phyloP scores from a whole-genome alignment of 305 asterid species.

The Fraxinus latifolia region DNA sequence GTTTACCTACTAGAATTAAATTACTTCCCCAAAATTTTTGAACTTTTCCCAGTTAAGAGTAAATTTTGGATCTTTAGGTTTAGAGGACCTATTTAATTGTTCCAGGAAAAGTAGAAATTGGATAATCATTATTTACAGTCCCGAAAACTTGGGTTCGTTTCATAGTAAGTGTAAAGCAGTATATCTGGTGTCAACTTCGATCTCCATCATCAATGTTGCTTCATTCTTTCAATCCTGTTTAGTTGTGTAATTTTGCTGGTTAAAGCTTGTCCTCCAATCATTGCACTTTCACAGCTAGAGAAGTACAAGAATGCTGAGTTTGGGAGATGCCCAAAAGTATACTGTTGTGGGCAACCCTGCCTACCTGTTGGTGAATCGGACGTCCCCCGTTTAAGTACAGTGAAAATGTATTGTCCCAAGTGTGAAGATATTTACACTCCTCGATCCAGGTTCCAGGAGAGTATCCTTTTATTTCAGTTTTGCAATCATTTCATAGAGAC shows the following conservation, averaged over 20 bases:
- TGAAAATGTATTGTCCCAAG: constrained; percentile 57
- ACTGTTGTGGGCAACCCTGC: constrained; percentile 58
- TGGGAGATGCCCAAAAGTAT: constrained; percentile 62
- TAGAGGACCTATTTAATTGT: not conserved
- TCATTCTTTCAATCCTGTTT: not conserved
- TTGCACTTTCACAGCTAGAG: constrained; percentile 41
- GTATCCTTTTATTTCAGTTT: constrained; percentile 42
- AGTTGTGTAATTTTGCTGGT: not conserved
- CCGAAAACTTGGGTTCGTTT: not conserved
- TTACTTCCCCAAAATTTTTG: not conserved
- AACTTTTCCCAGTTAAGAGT: not conserved
- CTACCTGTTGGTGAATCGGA: constrained; percentile 62
- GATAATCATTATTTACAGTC: not conserved
- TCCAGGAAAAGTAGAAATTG: not conserved
- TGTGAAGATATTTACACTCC: constrained; percentile 59
- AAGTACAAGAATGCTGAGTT: constrained; percentile 59
- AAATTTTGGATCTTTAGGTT: not conserved
- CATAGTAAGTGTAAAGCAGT: not conserved
- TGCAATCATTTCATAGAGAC: not conserved
- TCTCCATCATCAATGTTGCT: not conserved
- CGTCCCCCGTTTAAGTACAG: constrained; percentile 52
- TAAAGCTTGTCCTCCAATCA: not conserved
- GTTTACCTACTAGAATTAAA: not conserved
- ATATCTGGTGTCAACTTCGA: not conserved
- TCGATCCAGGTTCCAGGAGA: constrained; percentile 57